A percentile compares a stretch with the other conserved stretches of the same genome.
phyloP scores from a whole-genome alignment of 208 protist species.

The Perkinsela sp. region DNA sequence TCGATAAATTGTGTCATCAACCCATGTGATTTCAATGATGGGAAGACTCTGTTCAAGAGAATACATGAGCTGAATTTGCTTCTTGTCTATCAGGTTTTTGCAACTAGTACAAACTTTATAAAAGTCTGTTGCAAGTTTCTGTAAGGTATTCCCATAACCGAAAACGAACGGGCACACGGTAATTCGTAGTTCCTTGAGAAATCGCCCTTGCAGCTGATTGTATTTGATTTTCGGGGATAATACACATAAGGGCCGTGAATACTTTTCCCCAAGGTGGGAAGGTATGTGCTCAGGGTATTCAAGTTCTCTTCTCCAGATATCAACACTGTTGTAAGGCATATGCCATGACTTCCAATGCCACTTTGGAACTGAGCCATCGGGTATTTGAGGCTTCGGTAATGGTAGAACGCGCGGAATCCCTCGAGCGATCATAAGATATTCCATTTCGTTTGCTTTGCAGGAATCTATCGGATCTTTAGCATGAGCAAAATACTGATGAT shows the following conservation, averaged over 20 bases:
- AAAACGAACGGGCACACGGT: conserved; percentile 50
- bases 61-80: conserved; percentile 59
- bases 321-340: conserved; percentile 24
- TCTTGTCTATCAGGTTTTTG: conserved; percentile 11
- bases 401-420: conserved; percentile 43
- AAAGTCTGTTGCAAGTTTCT: conserved; percentile 47
- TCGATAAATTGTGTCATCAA: conserved; percentile 39
- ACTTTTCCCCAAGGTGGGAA: conserved; percentile 40
- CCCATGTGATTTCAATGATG: conserved; percentile 57
- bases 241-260: conserved; percentile 25
- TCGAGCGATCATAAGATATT: conserved; percentile 22
- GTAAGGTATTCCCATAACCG: conserved; percentile 41
- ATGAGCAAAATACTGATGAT: conserved; percentile 57
- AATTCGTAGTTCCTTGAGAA: conserved; percentile 56
- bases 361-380: conserved; percentile 21
- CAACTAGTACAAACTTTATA: conserved; percentile 44
- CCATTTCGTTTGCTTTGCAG: conserved; percentile 45
- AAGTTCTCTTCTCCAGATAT: conserved; percentile 59
- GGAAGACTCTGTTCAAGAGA: conserved; percentile 43
- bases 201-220: conserved; percentile 43
- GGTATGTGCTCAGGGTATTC: conserved; percentile 58
- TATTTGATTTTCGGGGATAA: conserved; percentile 39
- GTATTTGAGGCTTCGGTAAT: conserved; percentile 36
- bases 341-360: conserved; percentile 70
- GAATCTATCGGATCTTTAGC: conserved; percentile 63